phyloP scores from a whole-genome alignment of 176 grass and related monocot genomes.

The Oryza longistaminata region DNA sequence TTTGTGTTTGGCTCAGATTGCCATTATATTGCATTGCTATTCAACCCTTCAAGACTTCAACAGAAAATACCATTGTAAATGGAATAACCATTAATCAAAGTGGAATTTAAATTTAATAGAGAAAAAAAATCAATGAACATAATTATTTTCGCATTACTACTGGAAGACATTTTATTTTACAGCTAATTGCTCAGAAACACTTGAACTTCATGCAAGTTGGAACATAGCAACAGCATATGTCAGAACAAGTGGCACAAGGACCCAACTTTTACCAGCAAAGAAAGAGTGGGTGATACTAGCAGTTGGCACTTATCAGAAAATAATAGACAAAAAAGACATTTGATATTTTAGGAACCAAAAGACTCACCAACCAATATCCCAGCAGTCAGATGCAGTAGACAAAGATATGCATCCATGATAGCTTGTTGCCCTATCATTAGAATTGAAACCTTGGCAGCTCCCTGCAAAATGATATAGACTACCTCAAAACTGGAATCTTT shows the following conservation, averaged over 20 bases:
- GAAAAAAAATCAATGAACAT: not conserved
- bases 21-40: not conserved
- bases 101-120: not conserved
- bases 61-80: not conserved
- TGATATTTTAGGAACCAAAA: slow-evolving; percentile 5
- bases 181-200: not conserved
- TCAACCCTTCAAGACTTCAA: not conserved
- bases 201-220: not conserved
- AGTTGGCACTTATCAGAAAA: not conserved
- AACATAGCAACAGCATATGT: not conserved
- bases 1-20: slow-evolving; percentile 3
- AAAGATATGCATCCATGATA: slow-evolving; percentile 99
- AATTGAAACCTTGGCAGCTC: slow-evolving; percentile 93
- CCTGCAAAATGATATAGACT: slow-evolving; percentile 50
- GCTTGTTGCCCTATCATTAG: slow-evolving; percentile 99
- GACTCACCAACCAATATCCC: slow-evolving; percentile 98
- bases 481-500: slow-evolving; percentile 22
- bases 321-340: not conserved
- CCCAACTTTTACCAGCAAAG: slow-evolving; percentile 6
- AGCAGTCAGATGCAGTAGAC: slow-evolving; percentile 95
- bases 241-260: not conserved
- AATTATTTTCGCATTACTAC: not conserved
- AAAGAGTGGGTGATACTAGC: not conserved
- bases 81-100: not conserved
- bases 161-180: not conserved